Percentiles rank a stretch among this genome's conserved stretches.
These are phyloP conservation scores for Pezicula neosporulosa DNA, from an alignment of 2,329 filamentous ascomycete species.

Conservation along the genomic window DNA sequence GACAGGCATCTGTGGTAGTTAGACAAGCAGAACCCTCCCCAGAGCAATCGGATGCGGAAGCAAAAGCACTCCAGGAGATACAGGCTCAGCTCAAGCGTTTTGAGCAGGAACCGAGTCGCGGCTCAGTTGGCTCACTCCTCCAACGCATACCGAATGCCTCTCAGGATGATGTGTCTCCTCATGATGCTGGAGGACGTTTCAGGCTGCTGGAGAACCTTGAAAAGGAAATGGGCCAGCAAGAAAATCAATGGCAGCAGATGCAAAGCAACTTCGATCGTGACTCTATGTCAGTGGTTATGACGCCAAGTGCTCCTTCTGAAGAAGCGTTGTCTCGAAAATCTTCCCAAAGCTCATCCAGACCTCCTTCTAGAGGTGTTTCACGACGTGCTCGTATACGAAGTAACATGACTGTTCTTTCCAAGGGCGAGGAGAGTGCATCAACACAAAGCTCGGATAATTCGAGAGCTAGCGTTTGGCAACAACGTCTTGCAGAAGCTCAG, in stretches of 20 bases:
- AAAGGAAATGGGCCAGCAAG: slow-evolving; percentile 57
- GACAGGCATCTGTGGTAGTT: slow-evolving; percentile 39
- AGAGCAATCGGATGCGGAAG: slow-evolving; percentile 18
- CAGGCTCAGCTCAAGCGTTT: slow-evolving; percentile 27
- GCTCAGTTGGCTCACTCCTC: slow-evolving; percentile 23
- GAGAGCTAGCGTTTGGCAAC: slow-evolving; percentile 39
- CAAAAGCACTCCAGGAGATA: slow-evolving; percentile 24
- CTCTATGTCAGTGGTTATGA: slow-evolving; percentile 20
- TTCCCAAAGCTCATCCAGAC: slow-evolving; percentile 29
- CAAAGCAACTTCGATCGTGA: slow-evolving; percentile 44
- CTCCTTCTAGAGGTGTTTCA: slow-evolving; percentile 35
- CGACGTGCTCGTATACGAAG: slow-evolving; percentile 35
- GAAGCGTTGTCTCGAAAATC: slow-evolving; percentile 15
- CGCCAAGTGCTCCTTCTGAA: slow-evolving; percentile 12
- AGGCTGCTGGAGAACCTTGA: slow-evolving; percentile 55
- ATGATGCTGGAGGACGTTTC: slow-evolving; percentile 13
- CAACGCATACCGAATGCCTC: slow-evolving; percentile 15
- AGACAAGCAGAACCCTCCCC: slow-evolving; percentile 28
- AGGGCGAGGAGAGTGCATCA: slow-evolving; percentile 24
- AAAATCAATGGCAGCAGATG: slow-evolving; percentile 56
- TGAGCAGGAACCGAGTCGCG: slow-evolving; percentile 21
- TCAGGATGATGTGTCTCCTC: neutral
- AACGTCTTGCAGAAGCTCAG: slow-evolving; percentile 42
- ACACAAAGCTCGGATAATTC: slow-evolving; percentile 29
- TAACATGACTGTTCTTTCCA: slow-evolving; percentile 22